Percentiles rank a stretch among this genome's conserved stretches.
These are phyloP conservation scores for Gilbertella persicaria DNA, from an alignment of 371 early-diverging fungal species.

Conservation along the genomic window DNA sequence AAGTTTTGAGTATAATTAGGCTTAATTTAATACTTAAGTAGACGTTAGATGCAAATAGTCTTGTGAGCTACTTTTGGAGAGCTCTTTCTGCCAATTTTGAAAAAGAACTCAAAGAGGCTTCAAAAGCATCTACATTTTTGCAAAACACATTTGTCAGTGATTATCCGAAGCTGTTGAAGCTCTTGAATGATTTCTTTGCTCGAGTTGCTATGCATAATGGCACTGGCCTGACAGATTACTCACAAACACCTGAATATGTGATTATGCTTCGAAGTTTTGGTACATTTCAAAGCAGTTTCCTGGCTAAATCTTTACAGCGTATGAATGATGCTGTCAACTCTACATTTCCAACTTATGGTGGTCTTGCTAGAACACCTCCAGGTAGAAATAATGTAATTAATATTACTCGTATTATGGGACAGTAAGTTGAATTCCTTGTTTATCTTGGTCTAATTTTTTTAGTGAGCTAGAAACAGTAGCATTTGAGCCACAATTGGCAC, in stretches of 20 bases:
- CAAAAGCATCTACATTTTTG: constrained; percentile 59
- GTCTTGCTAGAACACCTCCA: constrained; percentile 33
- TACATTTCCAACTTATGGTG: constrained; percentile 52
- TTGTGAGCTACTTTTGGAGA: constrained; percentile 54
- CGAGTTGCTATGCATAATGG: constrained; percentile 68
- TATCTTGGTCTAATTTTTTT: background rate
- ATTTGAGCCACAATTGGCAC: constrained; percentile 57
- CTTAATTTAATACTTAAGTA: background rate
- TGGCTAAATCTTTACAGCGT: constrained; percentile 62
- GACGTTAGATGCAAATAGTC: constrained; percentile 41
- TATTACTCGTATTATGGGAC: constrained; percentile 54
- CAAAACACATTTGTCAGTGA: constrained; percentile 74
- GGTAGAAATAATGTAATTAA: constrained; percentile 56
- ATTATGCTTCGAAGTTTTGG: constrained; percentile 68
- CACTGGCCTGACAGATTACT: constrained; percentile 48
- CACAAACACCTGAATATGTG: constrained; percentile 68
- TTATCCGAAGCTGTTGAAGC: constrained; percentile 73
- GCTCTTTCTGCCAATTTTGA: constrained; percentile 48
- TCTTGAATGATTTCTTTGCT: constrained; percentile 76
- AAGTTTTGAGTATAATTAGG: no score
- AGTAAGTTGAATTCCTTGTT: constrained; percentile 33
- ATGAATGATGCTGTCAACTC: constrained; percentile 63
- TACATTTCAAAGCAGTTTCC: constrained; percentile 72
- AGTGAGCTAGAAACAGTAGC: constrained; percentile 68
- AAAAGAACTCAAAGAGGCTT: constrained; percentile 48